These are phyloP conservation scores for Phytophthora capsici DNA, from an alignment of 352 stramenopile species.

Conservation along the genomic window DNA sequence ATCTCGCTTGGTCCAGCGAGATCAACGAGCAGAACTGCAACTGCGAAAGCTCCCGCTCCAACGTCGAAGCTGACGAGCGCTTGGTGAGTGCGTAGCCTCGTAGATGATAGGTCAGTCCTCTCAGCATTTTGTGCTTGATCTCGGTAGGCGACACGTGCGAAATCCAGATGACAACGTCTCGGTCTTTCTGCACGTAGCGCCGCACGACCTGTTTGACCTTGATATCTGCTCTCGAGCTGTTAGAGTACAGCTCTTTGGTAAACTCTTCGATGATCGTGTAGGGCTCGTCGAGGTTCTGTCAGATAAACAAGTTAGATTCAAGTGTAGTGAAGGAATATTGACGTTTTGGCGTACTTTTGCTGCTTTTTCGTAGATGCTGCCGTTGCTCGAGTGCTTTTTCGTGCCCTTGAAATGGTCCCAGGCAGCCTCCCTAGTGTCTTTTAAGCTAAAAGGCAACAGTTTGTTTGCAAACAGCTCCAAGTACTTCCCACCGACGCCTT, in stretches of 20 bases:
- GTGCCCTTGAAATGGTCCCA: constrained; percentile 39
- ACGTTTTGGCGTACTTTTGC: constrained; percentile 16
- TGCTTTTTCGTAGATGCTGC: constrained; percentile 38
- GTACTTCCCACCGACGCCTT: constrained; percentile 24
- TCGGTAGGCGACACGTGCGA: constrained; percentile 58
- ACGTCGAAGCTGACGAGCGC: constrained; percentile 34
- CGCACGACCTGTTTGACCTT: constrained; percentile 60
- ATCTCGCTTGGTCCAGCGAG: constrained; percentile 47
- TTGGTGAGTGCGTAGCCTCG: constrained; percentile 67
- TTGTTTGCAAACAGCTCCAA: constrained; percentile 38
- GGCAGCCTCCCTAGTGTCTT: constrained; percentile 14
- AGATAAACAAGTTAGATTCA: neutral
- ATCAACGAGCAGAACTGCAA: constrained; percentile 62
- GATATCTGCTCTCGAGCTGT: constrained; percentile 53
- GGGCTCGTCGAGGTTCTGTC: constrained; percentile 41
- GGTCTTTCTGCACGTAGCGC: constrained; percentile 61
- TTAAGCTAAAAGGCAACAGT: constrained; percentile 33
- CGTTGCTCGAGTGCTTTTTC: constrained; percentile 37
- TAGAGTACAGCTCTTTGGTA: constrained; percentile 58
- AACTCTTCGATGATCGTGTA: constrained; percentile 67
- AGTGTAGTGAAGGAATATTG: neutral
- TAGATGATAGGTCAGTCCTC: constrained; percentile 46
- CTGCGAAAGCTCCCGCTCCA: constrained; percentile 40
- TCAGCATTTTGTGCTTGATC: constrained; percentile 52
- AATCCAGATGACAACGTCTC: constrained; percentile 65